Base-by-base conservation (phyloP, 129 eudicot genomes). In the Saposhnikovia divaricata region DNA sequence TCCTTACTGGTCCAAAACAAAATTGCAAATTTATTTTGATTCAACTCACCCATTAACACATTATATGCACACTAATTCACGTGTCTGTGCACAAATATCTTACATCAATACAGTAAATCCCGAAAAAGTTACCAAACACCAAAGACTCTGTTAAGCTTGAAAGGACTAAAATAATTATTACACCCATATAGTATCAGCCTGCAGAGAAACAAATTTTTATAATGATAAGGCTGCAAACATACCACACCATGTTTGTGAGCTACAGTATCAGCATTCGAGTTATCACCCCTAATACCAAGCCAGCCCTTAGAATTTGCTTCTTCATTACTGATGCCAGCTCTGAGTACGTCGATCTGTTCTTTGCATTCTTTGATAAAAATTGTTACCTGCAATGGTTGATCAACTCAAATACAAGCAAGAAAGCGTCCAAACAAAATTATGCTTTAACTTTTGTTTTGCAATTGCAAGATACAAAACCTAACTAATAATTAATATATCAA, bases 201-300 rank as follows among this genome's bases (percentile, higher is more conserved):
- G 23, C 25, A 71, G 8, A 71, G 14, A 71, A 16, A 47, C 75
- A 39, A 6, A 18, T 18, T 71, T 70, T 34, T 31, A 15, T 31
- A 68, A 23, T 18, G 42, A 19, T 37, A 37, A 66, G 72, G 42
- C 13, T 55, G 28, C 53, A 46, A 15, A 47, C 90, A 77, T 96
- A 96, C 99, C 95, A 92, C 97, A 75, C 99, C 99, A 83, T 96
- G 98, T 84, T 90, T 96, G 80, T 92, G 99, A 66, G 99, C 99
- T 51, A 89, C 81, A 40, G 93, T 90, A 85, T 96, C 98, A 74
- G 95, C 90, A 88, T 92, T 95, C 48, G 87, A 76, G 79, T 55
- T 83, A 78, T 85, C 92, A 80, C 81, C 85, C 88, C 86, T 84
- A 38, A 86, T 85, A 65, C 96, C 94, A 83, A 90, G 94, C 99